Evolutionary conservation across 495 filamentous ascomycete genomes (phyloP), one percentile per base, ranked within the genome.

Genomic region (Pyronema domesticum): DNA sequence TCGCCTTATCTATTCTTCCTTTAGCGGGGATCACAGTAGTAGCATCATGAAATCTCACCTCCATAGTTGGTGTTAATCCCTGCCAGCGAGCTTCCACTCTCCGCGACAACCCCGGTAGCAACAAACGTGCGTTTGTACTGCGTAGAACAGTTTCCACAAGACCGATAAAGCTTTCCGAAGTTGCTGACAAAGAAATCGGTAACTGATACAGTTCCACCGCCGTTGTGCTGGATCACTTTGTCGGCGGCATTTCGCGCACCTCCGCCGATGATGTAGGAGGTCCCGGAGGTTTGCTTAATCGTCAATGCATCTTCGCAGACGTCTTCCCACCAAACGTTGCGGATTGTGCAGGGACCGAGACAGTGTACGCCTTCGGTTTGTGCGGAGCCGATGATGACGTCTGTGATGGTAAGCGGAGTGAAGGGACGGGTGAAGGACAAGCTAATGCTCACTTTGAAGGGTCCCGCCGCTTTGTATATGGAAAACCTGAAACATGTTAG

Each of bases 151-250:
- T 80, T 81, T 8, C 79, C 79, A 65, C 78, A 82, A 55, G 17
- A 59, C 49, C 63, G 67, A 78, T 80, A 60, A 14, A 61, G 52
- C 51, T 67, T 67, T 15, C 73, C 72, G 46, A 72, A 73, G 58
- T 69, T 66, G 54, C 66, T 65, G 39, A 70, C 71, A 46, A 68
- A 71, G 68, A 81, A 81, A 60, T 75, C 73, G 55, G 73, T 72
- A 59, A 82, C 74, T 51, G 67, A 69, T 42, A 80, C 70, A 3
- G 76, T 76, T 34, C 78, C 79, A 33, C 67, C 67, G 42, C 73
- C 75, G 69, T 82, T 82, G 71, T 79, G 75, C 66, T 81, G 79
- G 56, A 82, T 68, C 43, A 82, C 47, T 45, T 82, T 82, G 67
- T 82, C 78, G 1, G 69, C 67, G 34, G 79, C 77, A 39, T 65